Evolutionary conservation across 2,329 filamentous ascomycete species (phyloP).

Genomic region (Claviceps pazoutovae): DNA sequence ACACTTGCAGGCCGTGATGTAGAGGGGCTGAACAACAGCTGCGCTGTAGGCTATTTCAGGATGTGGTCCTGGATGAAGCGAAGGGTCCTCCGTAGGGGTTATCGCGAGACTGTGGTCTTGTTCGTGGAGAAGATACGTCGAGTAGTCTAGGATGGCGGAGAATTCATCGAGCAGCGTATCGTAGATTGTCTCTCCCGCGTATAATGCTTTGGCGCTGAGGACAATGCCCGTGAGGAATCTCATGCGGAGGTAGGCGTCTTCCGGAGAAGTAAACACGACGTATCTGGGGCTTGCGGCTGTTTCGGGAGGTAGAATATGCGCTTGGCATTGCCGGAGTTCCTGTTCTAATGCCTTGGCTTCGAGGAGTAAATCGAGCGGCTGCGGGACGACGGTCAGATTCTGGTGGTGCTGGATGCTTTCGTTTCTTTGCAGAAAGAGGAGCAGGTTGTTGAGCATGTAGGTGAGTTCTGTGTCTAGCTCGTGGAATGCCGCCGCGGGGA

Average conservation of each 20-base stretch:
- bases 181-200: conserved; percentile 6
- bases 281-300: neutral
- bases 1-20: conserved; percentile 8
- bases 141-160: conserved; percentile 5
- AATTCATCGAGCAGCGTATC: conserved; percentile 6
- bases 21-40: conserved; percentile 6
- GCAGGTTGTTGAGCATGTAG: conserved; percentile 1
- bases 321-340: conserved; percentile 2
- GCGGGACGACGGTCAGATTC: conserved; percentile 1
- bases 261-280: neutral
- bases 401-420: conserved; percentile 6
- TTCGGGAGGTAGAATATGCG: neutral
- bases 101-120: neutral
- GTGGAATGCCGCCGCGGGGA: neutral
- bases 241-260: conserved; percentile 6
- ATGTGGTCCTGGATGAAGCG: too few species aligned
- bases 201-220: conserved; percentile 5
- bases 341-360: conserved; percentile 4
- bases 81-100: neutral
- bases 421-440: conserved; percentile 5
- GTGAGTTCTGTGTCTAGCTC: neutral
- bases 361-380: neutral
- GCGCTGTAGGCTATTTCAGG: conserved; percentile 6
- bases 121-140: neutral
- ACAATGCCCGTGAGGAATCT: conserved; percentile 6